Percentiles rank a stretch among this genome's conserved stretches.
These are phyloP conservation scores for Amanita rimosa DNA, from an alignment of 768 basidiomycete genomes.

Conservation along the genomic window DNA sequence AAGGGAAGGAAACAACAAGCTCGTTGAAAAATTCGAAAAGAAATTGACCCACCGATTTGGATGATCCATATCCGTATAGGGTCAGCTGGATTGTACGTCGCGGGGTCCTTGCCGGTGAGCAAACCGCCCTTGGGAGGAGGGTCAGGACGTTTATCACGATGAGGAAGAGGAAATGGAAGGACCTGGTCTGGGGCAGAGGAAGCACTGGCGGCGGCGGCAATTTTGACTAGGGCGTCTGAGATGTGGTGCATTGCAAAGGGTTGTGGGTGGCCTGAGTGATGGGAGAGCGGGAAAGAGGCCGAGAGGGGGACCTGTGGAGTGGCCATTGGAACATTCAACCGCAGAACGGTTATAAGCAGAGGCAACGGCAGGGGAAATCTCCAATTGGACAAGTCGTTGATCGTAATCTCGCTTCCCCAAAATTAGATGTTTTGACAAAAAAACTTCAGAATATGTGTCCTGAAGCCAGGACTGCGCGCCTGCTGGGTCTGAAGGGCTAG, in stretches of 20 bases:
- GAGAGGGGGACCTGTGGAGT: not conserved
- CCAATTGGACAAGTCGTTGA: not conserved
- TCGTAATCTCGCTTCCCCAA: not conserved
- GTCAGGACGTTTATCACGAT: not conserved
- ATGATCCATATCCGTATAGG: slow-evolving; percentile 72
- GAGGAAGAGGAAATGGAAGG: not conserved
- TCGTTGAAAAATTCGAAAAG: not conserved
- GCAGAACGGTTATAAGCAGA: slow-evolving; percentile 1
- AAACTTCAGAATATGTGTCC: no score
- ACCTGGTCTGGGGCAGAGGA: slow-evolving; percentile 5
- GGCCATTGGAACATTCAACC: slow-evolving; percentile 4
- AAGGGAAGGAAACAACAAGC: no score
- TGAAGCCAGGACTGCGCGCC: no score
- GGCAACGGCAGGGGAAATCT: not conserved
- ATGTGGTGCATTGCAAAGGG: slow-evolving; percentile 1
- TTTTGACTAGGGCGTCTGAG: no score
- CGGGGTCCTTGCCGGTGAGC: slow-evolving; percentile 65
- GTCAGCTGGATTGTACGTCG: slow-evolving; percentile 48
- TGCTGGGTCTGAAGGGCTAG: no score
- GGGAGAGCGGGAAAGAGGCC: not conserved
- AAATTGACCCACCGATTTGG: slow-evolving; percentile 49
- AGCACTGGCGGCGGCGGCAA: no score
- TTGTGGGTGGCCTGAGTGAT: not conserved
- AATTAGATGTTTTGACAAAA: not conserved
- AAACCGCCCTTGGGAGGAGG: slow-evolving; percentile 48